phyloP scores from a whole-genome alignment of 108 stramenopile species.

The Skeletonema grethae region DNA sequence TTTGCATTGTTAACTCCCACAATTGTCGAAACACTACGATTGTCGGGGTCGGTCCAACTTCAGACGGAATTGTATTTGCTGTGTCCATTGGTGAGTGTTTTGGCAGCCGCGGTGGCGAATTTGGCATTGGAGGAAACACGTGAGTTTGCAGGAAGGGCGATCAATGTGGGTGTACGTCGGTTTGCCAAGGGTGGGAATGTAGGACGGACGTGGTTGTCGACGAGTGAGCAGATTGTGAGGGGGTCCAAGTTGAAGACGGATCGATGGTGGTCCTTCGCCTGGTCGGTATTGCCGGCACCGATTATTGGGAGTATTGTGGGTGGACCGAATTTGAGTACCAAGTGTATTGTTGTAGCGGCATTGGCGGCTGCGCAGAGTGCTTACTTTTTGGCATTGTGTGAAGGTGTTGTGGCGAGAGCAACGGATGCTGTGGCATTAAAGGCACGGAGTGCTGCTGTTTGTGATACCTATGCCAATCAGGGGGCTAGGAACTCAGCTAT shows the following conservation, averaged over 20 bases:
- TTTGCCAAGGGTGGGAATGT: slow-evolving; percentile 76
- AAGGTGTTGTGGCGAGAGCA: slow-evolving; percentile 71
- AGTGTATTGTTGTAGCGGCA: slow-evolving; percentile 79
- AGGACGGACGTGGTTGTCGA: slow-evolving; percentile 79
- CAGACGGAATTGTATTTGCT: slow-evolving; percentile 77
- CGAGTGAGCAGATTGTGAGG: slow-evolving; percentile 68
- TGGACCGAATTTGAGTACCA: slow-evolving; percentile 66
- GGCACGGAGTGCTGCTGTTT: slow-evolving; percentile 82
- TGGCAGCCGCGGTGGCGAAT: slow-evolving; percentile 73
- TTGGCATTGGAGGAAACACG: slow-evolving; percentile 74
- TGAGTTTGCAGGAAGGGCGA: slow-evolving; percentile 61
- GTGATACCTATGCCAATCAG: slow-evolving; percentile 93
- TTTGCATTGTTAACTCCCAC: slow-evolving; percentile 77
- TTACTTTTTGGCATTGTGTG: slow-evolving; percentile 74
- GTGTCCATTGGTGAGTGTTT: slow-evolving; percentile 70
- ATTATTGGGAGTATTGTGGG: slow-evolving; percentile 77
- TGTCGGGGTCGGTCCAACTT: slow-evolving; percentile 44
- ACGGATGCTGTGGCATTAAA: slow-evolving; percentile 89
- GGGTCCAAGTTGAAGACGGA: slow-evolving; percentile 45
- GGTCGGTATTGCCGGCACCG: slow-evolving; percentile 76
- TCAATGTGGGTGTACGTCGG: slow-evolving; percentile 83
- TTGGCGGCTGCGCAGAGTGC: slow-evolving; percentile 87
- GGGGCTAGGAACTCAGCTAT: slow-evolving; percentile 83
- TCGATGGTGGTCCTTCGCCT: slow-evolving; percentile 73
- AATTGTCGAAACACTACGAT: slow-evolving; percentile 51